These are phyloP conservation scores for Boletellus ananas DNA, from an alignment of 768 basidiomycete species.

Conservation along the genomic window DNA sequence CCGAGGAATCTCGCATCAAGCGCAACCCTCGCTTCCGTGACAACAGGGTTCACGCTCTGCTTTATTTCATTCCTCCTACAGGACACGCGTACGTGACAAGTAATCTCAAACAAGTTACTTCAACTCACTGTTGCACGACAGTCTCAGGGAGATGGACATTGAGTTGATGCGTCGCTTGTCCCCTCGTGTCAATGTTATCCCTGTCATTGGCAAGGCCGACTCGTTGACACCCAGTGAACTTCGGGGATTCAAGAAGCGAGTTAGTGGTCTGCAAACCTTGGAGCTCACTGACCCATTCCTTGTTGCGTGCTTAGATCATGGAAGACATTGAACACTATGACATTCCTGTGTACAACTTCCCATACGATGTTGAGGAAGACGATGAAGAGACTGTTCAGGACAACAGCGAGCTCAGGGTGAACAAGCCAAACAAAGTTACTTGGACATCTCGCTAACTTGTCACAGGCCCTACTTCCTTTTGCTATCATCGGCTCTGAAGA, in stretches of 20 bases:
- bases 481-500: slow-evolving; percentile 97
- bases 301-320: slow-evolving; percentile 68
- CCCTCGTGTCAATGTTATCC: slow-evolving; percentile 97
- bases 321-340: slow-evolving; percentile 99
- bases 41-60: slow-evolving; percentile 91
- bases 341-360: slow-evolving; percentile 99
- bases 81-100: slow-evolving; percentile 77
- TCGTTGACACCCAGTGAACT: slow-evolving; percentile 91
- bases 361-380: slow-evolving; percentile 98
- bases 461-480: slow-evolving; percentile 86
- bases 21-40: slow-evolving; percentile 99
- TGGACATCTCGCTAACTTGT: slow-evolving; percentile 5
- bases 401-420: slow-evolving; percentile 89
- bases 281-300: slow-evolving; percentile 1
- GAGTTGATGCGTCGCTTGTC: slow-evolving; percentile 98
- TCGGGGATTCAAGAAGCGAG: slow-evolving; percentile 92
- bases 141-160: slow-evolving; percentile 96
- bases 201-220: slow-evolving; percentile 96
- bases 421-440: slow-evolving; percentile 20
- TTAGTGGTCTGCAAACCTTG: slow-evolving; percentile 29
- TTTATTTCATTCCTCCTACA: slow-evolving; percentile 99
- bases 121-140: slow-evolving; percentile 25
- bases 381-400: slow-evolving; percentile 98
- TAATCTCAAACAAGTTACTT: neutral
- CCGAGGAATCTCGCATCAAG: slow-evolving; percentile 98